phyloP scores from a whole-genome alignment of 805 yeast genomes.

The Teunomyces cretensis region DNA sequence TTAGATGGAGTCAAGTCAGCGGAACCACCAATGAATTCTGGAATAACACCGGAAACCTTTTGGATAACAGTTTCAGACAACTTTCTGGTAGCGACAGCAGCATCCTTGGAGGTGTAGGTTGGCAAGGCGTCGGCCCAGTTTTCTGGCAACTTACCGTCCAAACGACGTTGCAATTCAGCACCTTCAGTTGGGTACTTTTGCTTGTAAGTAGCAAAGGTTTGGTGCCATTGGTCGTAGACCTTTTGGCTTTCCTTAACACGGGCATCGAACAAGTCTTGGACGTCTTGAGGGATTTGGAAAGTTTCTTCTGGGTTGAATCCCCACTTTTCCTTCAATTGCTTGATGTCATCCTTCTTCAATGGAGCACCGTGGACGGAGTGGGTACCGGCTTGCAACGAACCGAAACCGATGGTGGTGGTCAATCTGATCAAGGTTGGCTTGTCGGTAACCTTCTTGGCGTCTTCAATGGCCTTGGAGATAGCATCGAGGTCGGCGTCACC shows the following conservation, averaged over 20 bases:
- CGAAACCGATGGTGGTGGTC: constrained; percentile 91
- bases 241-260: constrained; percentile 62
- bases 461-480: constrained; percentile 70
- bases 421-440: constrained; percentile 91
- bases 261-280: constrained; percentile 63
- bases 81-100: constrained; percentile 91
- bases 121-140: constrained; percentile 83
- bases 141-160: constrained; percentile 72
- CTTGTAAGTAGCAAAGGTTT: constrained; percentile 58
- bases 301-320: constrained; percentile 87
- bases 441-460: constrained; percentile 72
- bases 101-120: constrained; percentile 70
- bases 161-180: constrained; percentile 78
- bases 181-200: constrained; percentile 74
- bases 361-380: constrained; percentile 97
- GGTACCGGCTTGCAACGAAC: constrained; percentile 82
- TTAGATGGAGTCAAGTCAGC: constrained; percentile 98
- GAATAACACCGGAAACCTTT: constrained; percentile 60
- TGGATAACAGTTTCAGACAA: constrained; percentile 78
- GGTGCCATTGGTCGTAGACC: constrained; percentile 75
- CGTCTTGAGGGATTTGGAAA: constrained; percentile 82
- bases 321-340: constrained; percentile 75
- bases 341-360: constrained; percentile 87
- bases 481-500: constrained; percentile 79
- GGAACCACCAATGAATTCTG: constrained; percentile 95